Percentiles rank a stretch among this genome's conserved stretches.
These are phyloP conservation scores for Daphne laureola DNA, from an alignment of 441 rosid species.

Conservation along the genomic window DNA sequence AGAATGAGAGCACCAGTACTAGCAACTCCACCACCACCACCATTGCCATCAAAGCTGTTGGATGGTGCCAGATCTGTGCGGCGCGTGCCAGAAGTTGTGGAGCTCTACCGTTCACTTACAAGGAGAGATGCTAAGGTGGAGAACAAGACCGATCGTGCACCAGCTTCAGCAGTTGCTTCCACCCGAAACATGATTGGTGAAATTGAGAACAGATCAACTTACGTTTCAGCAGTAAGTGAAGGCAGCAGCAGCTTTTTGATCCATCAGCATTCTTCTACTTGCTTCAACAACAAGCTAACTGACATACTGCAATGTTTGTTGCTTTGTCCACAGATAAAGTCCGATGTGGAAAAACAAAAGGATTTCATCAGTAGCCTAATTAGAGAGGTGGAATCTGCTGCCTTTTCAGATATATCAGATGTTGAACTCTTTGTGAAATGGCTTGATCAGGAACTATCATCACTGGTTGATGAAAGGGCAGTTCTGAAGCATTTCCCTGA, in stretches of 20 bases:
- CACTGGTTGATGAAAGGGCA: constrained; percentile 67
- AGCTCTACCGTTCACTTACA: constrained; percentile 73
- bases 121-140: constrained; percentile 44
- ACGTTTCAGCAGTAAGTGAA: constrained; percentile 81
- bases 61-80: constrained; percentile 46
- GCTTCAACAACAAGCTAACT: background rate
- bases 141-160: constrained; percentile 32
- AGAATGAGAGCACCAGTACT: constrained; percentile 18
- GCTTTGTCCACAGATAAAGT: constrained; percentile 40
- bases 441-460: constrained; percentile 58
- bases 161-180: constrained; percentile 32
- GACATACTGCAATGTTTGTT: constrained; percentile 3
- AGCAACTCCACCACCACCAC: constrained; percentile 81
- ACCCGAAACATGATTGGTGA: constrained; percentile 83
- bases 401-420: constrained; percentile 43
- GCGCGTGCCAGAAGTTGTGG: constrained; percentile 75
- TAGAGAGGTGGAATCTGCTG: constrained; percentile 50
- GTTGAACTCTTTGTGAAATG: constrained; percentile 57
- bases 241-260: background rate
- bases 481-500: constrained; percentile 66
- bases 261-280: background rate
- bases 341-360: constrained; percentile 50
- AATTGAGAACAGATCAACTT: constrained; percentile 82
- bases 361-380: constrained; percentile 46
- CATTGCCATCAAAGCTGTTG: constrained; percentile 45